Conservation (phyloP, 148 eudicot species). For the Oxyria digyna region DNA sequence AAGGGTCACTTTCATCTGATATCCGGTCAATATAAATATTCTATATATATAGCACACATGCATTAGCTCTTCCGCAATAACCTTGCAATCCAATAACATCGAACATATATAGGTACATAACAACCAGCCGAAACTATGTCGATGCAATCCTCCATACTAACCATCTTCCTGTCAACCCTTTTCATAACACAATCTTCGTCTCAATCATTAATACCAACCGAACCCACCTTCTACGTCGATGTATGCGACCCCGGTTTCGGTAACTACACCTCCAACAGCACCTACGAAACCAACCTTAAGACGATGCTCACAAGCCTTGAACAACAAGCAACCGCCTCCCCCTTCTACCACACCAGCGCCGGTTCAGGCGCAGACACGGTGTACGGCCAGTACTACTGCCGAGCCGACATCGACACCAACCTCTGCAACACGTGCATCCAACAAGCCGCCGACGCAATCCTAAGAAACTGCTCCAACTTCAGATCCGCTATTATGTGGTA, state of each 20-base stretch:
- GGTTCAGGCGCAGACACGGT: not conserved
- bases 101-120: too few species aligned
- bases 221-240: not conserved
- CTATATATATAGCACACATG: too few species aligned
- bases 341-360: not conserved
- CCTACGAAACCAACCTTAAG: not conserved
- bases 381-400: constrained; percentile 1
- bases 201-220: not conserved
- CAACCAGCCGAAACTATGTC: not conserved
- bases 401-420: not conserved
- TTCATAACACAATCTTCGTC: too few species aligned
- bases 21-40: too few species aligned
- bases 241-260: not conserved
- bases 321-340: not conserved
- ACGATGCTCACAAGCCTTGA: not conserved
- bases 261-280: not conserved
- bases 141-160: not conserved
- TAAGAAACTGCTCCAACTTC: not conserved
- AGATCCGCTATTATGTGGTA: not conserved
- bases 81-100: too few species aligned
- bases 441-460: not conserved
- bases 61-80: too few species aligned
- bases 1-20: too few species aligned
- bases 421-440: not conserved
- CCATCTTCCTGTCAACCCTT: not conserved